A percentile compares a stretch with the other conserved stretches of the same genome.
Conservation (phyloP, 176 grass and related monocot species). For the Chrysopogon serrulatus region DNA sequence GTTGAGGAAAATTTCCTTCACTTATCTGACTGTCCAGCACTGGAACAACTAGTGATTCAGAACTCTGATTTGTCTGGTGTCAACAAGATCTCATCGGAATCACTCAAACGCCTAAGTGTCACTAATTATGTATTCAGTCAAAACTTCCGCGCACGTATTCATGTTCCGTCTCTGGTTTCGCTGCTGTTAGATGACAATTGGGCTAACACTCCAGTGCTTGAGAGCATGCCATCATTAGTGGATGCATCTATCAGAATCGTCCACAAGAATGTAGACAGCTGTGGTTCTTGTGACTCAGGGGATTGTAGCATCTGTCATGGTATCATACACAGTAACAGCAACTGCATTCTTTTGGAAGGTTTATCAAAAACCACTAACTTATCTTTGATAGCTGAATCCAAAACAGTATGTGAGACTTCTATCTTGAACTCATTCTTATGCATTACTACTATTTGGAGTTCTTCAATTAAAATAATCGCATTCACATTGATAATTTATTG, state of each 20-base stretch:
- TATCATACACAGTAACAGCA: background rate
- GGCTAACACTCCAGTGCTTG: background rate
- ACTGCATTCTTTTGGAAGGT: background rate
- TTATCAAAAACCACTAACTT: background rate
- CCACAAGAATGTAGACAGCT: background rate
- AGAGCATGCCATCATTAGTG: background rate
- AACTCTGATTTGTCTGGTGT: background rate
- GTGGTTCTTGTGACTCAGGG: background rate
- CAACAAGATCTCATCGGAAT: background rate
- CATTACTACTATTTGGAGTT: background rate
- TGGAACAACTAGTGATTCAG: background rate
- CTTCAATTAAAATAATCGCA: background rate
- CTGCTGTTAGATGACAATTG: background rate
- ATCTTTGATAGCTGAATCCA: background rate
- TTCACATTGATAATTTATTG: background rate
- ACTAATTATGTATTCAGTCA: accelerated
- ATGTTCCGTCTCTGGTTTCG: background rate
- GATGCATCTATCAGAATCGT: background rate
- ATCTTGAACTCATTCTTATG: background rate
- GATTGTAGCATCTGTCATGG: background rate
- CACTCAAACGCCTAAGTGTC: background rate
- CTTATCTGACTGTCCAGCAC: constrained; percentile 2
- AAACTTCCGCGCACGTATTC: background rate
- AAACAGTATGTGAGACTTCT: background rate
- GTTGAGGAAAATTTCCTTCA: background rate